phyloP scores from a whole-genome alignment of 352 stramenopile genomes.

The Pythium periplocum region DNA sequence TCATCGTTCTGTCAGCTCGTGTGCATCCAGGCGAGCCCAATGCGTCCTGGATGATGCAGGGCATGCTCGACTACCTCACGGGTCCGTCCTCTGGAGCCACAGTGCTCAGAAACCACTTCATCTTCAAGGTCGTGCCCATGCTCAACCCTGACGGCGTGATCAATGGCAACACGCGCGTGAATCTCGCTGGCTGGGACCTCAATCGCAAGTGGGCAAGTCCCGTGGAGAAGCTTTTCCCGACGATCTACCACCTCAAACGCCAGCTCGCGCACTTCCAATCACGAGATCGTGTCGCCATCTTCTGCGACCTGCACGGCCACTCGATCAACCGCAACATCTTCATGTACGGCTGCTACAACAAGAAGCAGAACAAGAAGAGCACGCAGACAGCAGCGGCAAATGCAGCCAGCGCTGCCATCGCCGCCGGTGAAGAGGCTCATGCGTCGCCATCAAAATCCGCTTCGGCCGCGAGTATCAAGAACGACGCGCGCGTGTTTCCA shows the following conservation, averaged over 20 bases:
- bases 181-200: slow-evolving; percentile 76
- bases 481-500: slow-evolving; percentile 68
- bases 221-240: slow-evolving; percentile 77
- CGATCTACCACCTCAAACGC: slow-evolving; percentile 74
- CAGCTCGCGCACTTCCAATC: slow-evolving; percentile 54
- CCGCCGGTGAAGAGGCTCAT: not conserved
- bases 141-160: slow-evolving; percentile 91
- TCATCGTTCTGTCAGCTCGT: slow-evolving; percentile 83
- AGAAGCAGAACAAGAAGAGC: slow-evolving; percentile 23
- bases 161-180: slow-evolving; percentile 89
- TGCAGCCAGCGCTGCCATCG: slow-evolving; percentile 3
- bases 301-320: slow-evolving; percentile 81
- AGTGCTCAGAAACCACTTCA: slow-evolving; percentile 69
- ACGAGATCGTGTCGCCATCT: slow-evolving; percentile 64
- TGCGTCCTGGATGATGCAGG: slow-evolving; percentile 91
- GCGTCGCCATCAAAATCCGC: not conserved
- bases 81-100: slow-evolving; percentile 46
- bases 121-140: slow-evolving; percentile 92
- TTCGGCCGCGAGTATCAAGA: slow-evolving; percentile 22
- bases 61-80: slow-evolving; percentile 89
- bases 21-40: slow-evolving; percentile 89
- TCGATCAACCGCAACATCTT: slow-evolving; percentile 85
- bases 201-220: slow-evolving; percentile 79
- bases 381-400: slow-evolving; percentile 10
- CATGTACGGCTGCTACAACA: slow-evolving; percentile 73